Evolutionary conservation across 1,139 yeast species (phyloP).

Genomic region (Taphrina wiesneri): DNA sequence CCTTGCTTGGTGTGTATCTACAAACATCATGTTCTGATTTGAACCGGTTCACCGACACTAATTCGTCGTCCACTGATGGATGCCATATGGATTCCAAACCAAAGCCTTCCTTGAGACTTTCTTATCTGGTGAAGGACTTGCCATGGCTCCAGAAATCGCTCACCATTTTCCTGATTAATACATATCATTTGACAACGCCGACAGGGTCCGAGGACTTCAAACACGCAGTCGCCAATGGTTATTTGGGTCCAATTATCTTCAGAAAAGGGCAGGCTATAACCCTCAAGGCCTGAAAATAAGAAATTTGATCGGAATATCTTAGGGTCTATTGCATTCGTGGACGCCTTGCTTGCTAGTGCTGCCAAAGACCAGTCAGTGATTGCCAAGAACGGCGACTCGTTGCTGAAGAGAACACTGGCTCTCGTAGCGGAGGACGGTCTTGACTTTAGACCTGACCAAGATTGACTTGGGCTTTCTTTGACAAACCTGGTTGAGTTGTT

Average conservation of each 20-base stretch:
- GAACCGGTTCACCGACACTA: neutral
- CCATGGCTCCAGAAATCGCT: constrained; percentile 4
- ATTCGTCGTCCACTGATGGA: neutral
- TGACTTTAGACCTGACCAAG: constrained; percentile 9
- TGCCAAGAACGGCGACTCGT: constrained; percentile 19
- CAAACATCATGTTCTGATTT: neutral
- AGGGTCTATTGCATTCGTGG: neutral
- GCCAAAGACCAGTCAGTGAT: constrained; percentile 1
- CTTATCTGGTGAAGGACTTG: constrained; percentile 1
- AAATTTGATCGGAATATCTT: constrained; percentile 22
- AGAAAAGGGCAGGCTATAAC: neutral
- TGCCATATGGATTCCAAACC: constrained; percentile 27
- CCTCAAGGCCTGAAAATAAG: neutral
- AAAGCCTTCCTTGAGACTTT: constrained; percentile 2
- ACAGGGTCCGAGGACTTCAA: constrained; percentile 20
- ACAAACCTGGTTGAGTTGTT: neutral
- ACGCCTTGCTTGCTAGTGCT: neutral
- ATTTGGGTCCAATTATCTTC: constrained; percentile 8
- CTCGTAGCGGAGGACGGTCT: neutral
- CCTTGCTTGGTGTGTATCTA: too few species aligned
- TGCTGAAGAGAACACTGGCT: constrained; percentile 5
- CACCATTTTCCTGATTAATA: constrained; percentile 23
- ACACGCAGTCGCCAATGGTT: neutral
- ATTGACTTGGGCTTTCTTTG: neutral
- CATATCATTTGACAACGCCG: constrained; percentile 28